Evolutionary conservation across 1,284 basidiomycete genomes (phyloP).

Genomic region (Ganoderma multipileum): DNA sequence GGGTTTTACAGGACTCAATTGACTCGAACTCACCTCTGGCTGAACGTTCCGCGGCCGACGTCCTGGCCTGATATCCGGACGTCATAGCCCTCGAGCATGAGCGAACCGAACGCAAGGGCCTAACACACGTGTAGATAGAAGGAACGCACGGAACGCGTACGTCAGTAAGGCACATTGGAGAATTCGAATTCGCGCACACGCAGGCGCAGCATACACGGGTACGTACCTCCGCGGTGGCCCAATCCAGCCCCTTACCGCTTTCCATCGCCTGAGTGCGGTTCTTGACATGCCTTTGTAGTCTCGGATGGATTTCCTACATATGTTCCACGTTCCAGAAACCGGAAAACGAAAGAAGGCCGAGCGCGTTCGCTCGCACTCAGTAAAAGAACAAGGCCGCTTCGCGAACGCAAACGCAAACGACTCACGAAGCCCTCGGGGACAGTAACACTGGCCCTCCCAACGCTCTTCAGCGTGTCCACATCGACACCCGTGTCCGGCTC

Average conservation of each 20-base stretch:
- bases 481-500: slow-evolving; percentile 77
- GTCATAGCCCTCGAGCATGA: slow-evolving; percentile 81
- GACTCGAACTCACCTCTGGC: slow-evolving; percentile 64
- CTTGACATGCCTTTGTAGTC: slow-evolving; percentile 82
- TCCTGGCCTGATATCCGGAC: slow-evolving; percentile 91
- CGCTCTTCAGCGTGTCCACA: slow-evolving; percentile 53
- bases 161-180: slow-evolving; percentile 11
- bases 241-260: slow-evolving; percentile 77
- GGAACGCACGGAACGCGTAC: neutral
- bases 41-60: slow-evolving; percentile 90
- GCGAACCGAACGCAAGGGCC: slow-evolving; percentile 86
- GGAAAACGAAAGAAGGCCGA: neutral
- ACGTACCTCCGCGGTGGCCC: slow-evolving; percentile 85
- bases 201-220: neutral
- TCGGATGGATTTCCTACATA: slow-evolving; percentile 69
- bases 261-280: slow-evolving; percentile 77
- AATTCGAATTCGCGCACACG: neutral
- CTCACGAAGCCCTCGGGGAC: slow-evolving; percentile 70
- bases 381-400: neutral
- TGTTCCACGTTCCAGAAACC: neutral
- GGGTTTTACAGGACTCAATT: neutral
- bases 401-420: neutral
- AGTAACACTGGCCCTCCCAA: slow-evolving; percentile 75
- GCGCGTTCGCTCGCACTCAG: neutral
- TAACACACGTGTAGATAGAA: no score